These are phyloP conservation scores for Hemisphaericaspora xylofermentans DNA, from an alignment of 1,139 yeast genomes.

Conservation along the genomic window DNA sequence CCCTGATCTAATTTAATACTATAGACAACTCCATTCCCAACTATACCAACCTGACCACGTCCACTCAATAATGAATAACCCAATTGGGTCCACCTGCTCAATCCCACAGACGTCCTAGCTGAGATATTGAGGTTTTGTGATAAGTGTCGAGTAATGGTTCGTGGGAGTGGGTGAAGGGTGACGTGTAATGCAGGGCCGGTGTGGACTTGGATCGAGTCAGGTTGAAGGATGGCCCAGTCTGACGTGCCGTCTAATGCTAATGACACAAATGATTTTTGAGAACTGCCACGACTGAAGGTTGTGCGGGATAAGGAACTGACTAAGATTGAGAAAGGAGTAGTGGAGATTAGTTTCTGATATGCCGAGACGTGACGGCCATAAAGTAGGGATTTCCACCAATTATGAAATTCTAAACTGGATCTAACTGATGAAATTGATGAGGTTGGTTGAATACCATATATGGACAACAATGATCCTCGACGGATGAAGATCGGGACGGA, in stretches of 20 bases:
- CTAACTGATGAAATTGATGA: constrained; percentile 25
- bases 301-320: constrained; percentile 21
- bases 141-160: constrained; percentile 34
- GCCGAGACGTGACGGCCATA: constrained; percentile 42
- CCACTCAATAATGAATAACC: constrained; percentile 55
- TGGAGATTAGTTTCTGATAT: constrained; percentile 48
- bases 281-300: constrained; percentile 16
- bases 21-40: constrained; percentile 58
- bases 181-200: constrained; percentile 51
- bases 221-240: constrained; percentile 60
- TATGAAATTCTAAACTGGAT: constrained; percentile 29
- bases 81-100: constrained; percentile 28
- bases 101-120: constrained; percentile 33
- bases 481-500: constrained; percentile 53
- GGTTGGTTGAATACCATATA: constrained; percentile 32
- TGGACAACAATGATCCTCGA: constrained; percentile 48
- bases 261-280: constrained; percentile 39
- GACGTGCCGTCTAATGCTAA: constrained; percentile 53
- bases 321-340: constrained; percentile 46
- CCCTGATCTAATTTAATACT: constrained; percentile 42
- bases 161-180: constrained; percentile 39
- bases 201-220: constrained; percentile 50
- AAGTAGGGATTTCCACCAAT: constrained; percentile 39
- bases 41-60: constrained; percentile 57
- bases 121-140: constrained; percentile 24